Percentiles rank a stretch among this genome's conserved stretches.
phyloP scores from a whole-genome alignment of 495 filamentous ascomycete genomes.

The Rostrohypoxylon terebratum region DNA sequence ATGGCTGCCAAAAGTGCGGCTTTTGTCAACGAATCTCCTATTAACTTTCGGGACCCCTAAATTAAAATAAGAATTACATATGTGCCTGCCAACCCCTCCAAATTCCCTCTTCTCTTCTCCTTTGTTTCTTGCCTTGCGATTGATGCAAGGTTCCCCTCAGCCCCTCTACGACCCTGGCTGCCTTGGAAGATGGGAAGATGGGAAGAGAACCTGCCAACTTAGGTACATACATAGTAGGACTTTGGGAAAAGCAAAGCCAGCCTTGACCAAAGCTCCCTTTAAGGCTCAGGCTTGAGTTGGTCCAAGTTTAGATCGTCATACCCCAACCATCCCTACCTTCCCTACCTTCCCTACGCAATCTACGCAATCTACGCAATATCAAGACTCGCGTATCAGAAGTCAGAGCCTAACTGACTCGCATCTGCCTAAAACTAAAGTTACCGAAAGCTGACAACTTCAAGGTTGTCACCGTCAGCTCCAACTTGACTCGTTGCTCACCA shows the following conservation, averaged over 20 bases:
- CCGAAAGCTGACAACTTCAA: neutral
- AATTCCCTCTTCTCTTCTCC: constrained; percentile 9
- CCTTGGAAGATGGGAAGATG: too few relatives aligned
- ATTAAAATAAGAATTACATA: neutral
- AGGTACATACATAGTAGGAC: too few relatives aligned
- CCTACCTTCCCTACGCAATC: too few relatives aligned
- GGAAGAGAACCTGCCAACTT: neutral
- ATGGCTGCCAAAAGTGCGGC: constrained; percentile 20
- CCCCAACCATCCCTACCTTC: neutral
- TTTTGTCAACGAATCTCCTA: constrained; percentile 26
- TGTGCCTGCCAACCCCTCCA: constrained; percentile 16
- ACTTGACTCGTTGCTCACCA: constrained; percentile 5
- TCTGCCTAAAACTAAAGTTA: constrained; percentile 24
- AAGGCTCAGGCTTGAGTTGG: neutral
- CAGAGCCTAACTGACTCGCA: constrained; percentile 34
- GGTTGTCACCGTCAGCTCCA: constrained; percentile 2
- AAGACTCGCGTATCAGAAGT: constrained; percentile 4
- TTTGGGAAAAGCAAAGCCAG: neutral
- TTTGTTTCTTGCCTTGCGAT: too few relatives aligned
- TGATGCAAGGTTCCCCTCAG: neutral
- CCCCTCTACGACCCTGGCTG: neutral
- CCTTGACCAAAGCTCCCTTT: neutral
- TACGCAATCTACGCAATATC: neutral
- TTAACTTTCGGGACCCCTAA: neutral
- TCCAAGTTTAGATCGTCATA: neutral